These are phyloP conservation scores for Persicaria maculosa DNA, from an alignment of 148 eudicot species.

Conservation along the genomic window DNA sequence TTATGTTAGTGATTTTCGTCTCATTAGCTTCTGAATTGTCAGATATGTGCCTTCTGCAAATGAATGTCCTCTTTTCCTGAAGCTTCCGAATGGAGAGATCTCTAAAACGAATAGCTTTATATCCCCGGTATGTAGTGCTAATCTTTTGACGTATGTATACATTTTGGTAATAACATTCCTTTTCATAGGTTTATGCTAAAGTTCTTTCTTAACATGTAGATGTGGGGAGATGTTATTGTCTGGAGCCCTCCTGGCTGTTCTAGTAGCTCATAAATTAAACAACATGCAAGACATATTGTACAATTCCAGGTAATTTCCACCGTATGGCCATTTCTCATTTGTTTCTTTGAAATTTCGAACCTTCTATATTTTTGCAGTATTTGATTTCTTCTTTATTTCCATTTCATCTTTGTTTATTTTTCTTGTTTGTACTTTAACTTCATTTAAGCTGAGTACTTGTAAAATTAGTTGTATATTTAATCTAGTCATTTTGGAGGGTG, in stretches of 20 bases:
- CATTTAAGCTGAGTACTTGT: neutral
- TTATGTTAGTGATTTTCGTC: neutral
- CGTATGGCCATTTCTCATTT: neutral
- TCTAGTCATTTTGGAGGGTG: neutral
- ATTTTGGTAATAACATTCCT: neutral
- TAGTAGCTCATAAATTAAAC: conserved; percentile 26
- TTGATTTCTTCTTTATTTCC: neutral
- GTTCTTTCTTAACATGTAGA: conserved; percentile 34
- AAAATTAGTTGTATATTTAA: neutral
- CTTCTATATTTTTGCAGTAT: neutral
- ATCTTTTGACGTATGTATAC: neutral
- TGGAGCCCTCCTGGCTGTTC: conserved; percentile 83
- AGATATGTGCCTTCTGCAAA: conserved; percentile 83
- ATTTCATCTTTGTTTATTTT: neutral
- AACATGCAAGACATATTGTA: conserved; percentile 35
- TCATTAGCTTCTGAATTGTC: conserved; percentile 15
- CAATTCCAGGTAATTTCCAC: conserved; percentile 39
- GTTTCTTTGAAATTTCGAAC: neutral
- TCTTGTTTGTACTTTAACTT: neutral
- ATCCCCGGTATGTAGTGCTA: conserved; percentile 59
- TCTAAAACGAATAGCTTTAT: conserved; percentile 86
- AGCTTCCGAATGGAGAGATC: conserved; percentile 74
- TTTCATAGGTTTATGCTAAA: neutral
- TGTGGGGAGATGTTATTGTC: conserved; percentile 96
- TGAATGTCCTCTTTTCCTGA: conserved; percentile 85